phyloP scores from a whole-genome alignment of 2,329 filamentous ascomycete genomes.

The Nigrospora osmanthi region DNA sequence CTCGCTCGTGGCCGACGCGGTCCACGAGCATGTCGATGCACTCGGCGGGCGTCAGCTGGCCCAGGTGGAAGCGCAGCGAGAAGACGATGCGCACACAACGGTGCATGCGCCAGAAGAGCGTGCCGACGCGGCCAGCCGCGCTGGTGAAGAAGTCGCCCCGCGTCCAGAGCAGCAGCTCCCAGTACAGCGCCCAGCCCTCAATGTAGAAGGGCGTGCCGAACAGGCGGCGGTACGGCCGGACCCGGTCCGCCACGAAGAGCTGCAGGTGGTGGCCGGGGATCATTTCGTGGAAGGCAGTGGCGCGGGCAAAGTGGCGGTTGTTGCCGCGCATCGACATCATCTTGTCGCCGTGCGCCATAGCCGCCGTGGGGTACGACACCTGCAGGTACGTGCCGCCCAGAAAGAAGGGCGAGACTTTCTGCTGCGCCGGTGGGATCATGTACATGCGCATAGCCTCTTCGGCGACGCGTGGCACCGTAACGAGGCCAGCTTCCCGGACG shows the following conservation, averaged over 20 bases:
- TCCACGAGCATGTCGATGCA: slow-evolving; percentile 50
- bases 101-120: slow-evolving; percentile 57
- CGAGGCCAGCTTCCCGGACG: slow-evolving; percentile 43
- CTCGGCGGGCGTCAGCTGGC: slow-evolving; percentile 41
- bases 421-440: slow-evolving; percentile 45
- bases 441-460: slow-evolving; percentile 46
- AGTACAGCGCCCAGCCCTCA: slow-evolving; percentile 56
- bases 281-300: slow-evolving; percentile 55
- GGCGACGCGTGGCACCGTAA: slow-evolving; percentile 45
- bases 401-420: slow-evolving; percentile 53
- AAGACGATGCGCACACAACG: slow-evolving; percentile 52
- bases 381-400: slow-evolving; percentile 45
- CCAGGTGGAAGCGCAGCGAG: slow-evolving; percentile 50
- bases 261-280: slow-evolving; percentile 52
- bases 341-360: slow-evolving; percentile 46
- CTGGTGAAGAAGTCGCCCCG: slow-evolving; percentile 40
- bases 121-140: slow-evolving; percentile 45
- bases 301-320: slow-evolving; percentile 47
- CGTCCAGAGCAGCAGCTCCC: slow-evolving; percentile 52
- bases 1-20: slow-evolving; percentile 49
- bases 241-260: slow-evolving; percentile 36
- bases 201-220: slow-evolving; percentile 52
- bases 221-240: slow-evolving; percentile 39
- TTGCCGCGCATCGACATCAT: slow-evolving; percentile 54
- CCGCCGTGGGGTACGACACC: slow-evolving; percentile 46